phyloP scores from a whole-genome alignment of 495 filamentous ascomycete genomes.

The Hyaloscypha hepaticicola region DNA sequence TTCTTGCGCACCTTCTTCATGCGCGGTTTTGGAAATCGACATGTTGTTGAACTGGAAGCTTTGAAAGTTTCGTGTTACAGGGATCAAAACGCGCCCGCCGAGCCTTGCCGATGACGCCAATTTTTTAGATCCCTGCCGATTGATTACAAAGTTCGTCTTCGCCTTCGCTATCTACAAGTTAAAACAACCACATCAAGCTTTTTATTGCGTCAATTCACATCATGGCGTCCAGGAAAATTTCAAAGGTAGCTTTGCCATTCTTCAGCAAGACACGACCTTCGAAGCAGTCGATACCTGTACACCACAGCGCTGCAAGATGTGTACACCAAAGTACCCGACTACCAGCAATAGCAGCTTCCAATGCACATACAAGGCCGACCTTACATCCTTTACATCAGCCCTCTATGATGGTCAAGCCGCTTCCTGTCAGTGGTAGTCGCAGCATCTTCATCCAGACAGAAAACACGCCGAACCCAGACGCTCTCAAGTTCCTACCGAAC shows the following conservation, averaged over 20 bases:
- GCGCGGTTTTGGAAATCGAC: not conserved
- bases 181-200: not conserved
- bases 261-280: slow-evolving; percentile 23
- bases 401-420: slow-evolving; percentile 32
- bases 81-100: not conserved
- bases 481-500: slow-evolving; percentile 92
- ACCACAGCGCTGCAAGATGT: slow-evolving; percentile 16
- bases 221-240: slow-evolving; percentile 25
- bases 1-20: slow-evolving; percentile 4
- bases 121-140: not conserved
- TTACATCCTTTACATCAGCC: slow-evolving; percentile 49
- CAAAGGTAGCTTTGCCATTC: slow-evolving; percentile 18
- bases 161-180: slow-evolving; percentile 10
- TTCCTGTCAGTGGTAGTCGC: slow-evolving; percentile 49
- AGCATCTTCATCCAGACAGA: slow-evolving; percentile 98
- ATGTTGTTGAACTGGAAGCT: not conserved
- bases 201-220: not conserved
- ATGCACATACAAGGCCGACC: slow-evolving; percentile 46
- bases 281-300: slow-evolving; percentile 11
- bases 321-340: slow-evolving; percentile 36
- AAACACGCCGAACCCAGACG: slow-evolving; percentile 86
- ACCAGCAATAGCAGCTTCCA: slow-evolving; percentile 50
- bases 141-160: slow-evolving; percentile 17
- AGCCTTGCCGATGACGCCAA: not conserved
- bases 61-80: not conserved